These are phyloP conservation scores for Lathyrus sativus DNA, from an alignment of 306 rosid species.

Conservation along the genomic window DNA sequence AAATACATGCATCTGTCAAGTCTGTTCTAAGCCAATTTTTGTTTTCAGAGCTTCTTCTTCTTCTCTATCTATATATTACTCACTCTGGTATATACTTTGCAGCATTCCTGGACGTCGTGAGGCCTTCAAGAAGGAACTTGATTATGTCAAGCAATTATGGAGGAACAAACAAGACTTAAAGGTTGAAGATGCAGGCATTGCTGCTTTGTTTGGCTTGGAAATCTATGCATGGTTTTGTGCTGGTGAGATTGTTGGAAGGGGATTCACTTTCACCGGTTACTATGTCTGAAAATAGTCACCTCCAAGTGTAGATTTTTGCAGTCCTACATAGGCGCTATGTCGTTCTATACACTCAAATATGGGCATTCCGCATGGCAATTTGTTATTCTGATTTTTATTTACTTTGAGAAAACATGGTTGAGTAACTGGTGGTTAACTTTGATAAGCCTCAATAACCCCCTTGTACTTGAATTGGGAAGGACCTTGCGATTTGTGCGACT, in stretches of 20 bases:
- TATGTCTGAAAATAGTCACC: constrained; percentile 55
- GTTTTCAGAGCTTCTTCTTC: constrained; percentile 7
- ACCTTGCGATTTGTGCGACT: constrained; percentile 46
- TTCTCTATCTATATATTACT: neutral
- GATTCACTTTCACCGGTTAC: constrained; percentile 92
- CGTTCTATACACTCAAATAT: constrained; percentile 49
- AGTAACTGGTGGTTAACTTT: constrained; percentile 53
- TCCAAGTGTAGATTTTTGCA: constrained; percentile 44
- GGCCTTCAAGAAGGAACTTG: constrained; percentile 80
- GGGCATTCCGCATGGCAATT: constrained; percentile 51
- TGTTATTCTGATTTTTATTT: constrained; percentile 42
- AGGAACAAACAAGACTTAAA: constrained; percentile 71
- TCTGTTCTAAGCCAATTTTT: constrained; percentile 1
- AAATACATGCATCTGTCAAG: constrained; percentile 1
- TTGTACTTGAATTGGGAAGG: constrained; percentile 60
- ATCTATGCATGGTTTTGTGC: constrained; percentile 86
- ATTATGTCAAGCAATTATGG: constrained; percentile 75
- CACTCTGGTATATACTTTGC: constrained; percentile 40
- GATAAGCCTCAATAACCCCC: constrained; percentile 73
- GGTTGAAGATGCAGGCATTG: constrained; percentile 91
- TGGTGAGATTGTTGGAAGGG: constrained; percentile 97
- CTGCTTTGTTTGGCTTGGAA: constrained; percentile 91
- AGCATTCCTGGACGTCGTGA: constrained; percentile 80
- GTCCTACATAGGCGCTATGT: constrained; percentile 43
- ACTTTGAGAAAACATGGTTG: constrained; percentile 44